These are phyloP conservation scores for Trichoderma sp. DNA, from an alignment of 2,329 filamentous ascomycete species.

Conservation along the genomic window DNA sequence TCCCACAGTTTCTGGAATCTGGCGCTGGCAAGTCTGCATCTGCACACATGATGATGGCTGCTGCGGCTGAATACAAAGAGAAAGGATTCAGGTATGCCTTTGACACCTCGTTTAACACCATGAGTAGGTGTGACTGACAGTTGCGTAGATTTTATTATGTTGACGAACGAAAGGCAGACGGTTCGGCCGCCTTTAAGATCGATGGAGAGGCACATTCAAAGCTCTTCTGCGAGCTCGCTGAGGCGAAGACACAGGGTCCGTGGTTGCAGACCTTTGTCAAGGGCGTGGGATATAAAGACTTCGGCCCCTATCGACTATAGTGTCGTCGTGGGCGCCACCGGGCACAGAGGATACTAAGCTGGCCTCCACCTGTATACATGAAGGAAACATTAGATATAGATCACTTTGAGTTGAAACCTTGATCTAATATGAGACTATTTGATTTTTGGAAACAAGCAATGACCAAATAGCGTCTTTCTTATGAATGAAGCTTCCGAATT, in stretches of 20 bases:
- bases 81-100: constrained; percentile 8
- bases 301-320: constrained; percentile 7
- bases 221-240: constrained; percentile 5
- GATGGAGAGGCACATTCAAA: constrained; percentile 19
- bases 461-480: too few relatives aligned
- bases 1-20: constrained; percentile 18
- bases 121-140: background rate
- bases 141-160: constrained; percentile 13
- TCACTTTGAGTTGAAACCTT: too few relatives aligned
- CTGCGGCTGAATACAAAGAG: constrained; percentile 11
- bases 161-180: constrained; percentile 17
- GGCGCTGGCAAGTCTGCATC: constrained; percentile 20
- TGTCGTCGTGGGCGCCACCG: background rate
- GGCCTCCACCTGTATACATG: background rate
- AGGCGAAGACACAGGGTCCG: constrained; percentile 7
- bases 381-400: background rate
- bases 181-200: constrained; percentile 16
- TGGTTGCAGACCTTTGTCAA: constrained; percentile 19
- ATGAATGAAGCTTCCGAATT: too few relatives aligned
- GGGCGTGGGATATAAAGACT: constrained; percentile 4
- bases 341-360: background rate
- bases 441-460: too few relatives aligned
- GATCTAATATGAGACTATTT: too few relatives aligned
- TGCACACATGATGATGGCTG: constrained; percentile 21
- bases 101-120: background rate